Base-by-base conservation (phyloP, 1,284 basidiomycete genomes). In the Xanthoconium separans region DNA sequence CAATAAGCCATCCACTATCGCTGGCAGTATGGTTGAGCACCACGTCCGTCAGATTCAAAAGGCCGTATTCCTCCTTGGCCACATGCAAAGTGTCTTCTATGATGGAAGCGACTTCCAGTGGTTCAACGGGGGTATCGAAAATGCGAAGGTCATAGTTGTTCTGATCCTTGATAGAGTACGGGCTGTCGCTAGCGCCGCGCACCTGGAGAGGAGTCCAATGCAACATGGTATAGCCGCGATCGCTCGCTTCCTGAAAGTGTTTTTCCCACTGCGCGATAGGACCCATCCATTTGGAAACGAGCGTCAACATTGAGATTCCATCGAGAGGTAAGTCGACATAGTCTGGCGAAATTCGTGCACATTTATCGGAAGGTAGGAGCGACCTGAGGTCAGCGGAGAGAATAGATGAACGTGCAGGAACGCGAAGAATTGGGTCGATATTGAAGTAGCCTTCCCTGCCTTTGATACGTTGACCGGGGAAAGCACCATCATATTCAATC, bases 251-350 rank as follows among this genome's bases (percentile, higher is more conserved):
- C 48, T 82, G 78, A 61, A 95, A 89, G 66, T 92, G 83, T 8
- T 80, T 77, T 44, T 76, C 80, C 95, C 95, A 98, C 33, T 84
- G 75, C 12, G 75, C 71, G 30, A 93, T 72, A 2, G 86, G 80
- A 2, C 94, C 95, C 91, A 97, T 96, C 95, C 95, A 98, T 72
- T 98, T 98, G 3, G 93, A 95, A 44, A 98, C 86, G 43, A 95
- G 79, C 8, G 92, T 94, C 54, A 97, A 76, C 62, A 97, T 88
- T 37, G 88, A 83, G 15, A 98, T 79, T 11, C 88, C 91, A 69
- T 96, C 89, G 30, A 97, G 78, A 2, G 93, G 87, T 11, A 97
- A 75, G 60, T 88, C 79, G 57, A 89, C 76, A 46, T 73, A 65
- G 51, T 82, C 75, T 12, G 79, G 67, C 48, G 75, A 65, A 47